Evolutionary conservation across 805 yeast species (phyloP).

Genomic region (Wickerhamiella allomyrinae): DNA sequence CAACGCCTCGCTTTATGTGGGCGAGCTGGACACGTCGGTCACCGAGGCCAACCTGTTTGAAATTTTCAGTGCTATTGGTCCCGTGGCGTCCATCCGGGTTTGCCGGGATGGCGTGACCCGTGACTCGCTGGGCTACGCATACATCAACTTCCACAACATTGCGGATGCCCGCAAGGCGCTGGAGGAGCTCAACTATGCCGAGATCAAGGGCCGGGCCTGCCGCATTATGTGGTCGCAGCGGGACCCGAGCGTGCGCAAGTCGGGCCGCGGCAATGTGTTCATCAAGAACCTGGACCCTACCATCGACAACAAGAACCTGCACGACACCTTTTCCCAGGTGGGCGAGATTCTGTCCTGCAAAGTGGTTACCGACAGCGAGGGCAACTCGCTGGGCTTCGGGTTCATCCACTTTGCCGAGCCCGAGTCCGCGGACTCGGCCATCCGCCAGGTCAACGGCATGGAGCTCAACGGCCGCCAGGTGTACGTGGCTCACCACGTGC

Average conservation of each 20-base stretch:
- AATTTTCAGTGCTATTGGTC: constrained; percentile 86
- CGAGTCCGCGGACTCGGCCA: constrained; percentile 87
- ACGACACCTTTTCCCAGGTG: constrained; percentile 93
- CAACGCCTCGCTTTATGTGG: constrained; percentile 82
- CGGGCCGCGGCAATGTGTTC: constrained; percentile 92
- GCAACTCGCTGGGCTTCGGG: constrained; percentile 90
- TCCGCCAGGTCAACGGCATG: constrained; percentile 97
- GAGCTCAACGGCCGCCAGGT: constrained; percentile 90
- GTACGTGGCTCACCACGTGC: constrained; percentile 84
- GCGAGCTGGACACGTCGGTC: constrained; percentile 86
- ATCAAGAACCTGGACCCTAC: constrained; percentile 97
- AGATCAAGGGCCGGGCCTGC: constrained; percentile 90
- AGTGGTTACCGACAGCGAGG: constrained; percentile 88
- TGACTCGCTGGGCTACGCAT: constrained; percentile 95
- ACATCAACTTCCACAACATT: constrained; percentile 83
- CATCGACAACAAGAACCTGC: constrained; percentile 96
- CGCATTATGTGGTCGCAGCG: constrained; percentile 99
- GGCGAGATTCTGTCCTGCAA: constrained; percentile 94
- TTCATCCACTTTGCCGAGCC: constrained; percentile 91
- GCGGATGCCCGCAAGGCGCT: constrained; percentile 89
- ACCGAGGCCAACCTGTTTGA: constrained; percentile 92
- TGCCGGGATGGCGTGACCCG: constrained; percentile 97
- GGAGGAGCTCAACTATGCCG: constrained; percentile 87
- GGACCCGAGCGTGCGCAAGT: constrained; percentile 89
- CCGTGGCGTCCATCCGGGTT: constrained; percentile 92